Conservation (phyloP, 768 basidiomycete genomes). For the Coprinopsis marcescibilis region DNA sequence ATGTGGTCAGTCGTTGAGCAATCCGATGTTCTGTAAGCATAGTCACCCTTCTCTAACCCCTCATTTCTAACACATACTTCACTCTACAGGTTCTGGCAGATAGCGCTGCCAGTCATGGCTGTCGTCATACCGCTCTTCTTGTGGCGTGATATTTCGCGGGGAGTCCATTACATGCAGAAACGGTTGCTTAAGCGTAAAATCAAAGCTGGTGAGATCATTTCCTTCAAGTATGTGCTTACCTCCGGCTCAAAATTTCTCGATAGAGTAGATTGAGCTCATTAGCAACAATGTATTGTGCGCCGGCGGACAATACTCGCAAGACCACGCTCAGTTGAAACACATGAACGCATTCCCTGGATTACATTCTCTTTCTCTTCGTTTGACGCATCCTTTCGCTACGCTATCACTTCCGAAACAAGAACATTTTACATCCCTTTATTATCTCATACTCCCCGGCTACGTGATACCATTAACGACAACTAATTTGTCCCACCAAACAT, state of each 20-base stretch:
- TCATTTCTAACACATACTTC: neutral
- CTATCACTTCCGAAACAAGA: no score
- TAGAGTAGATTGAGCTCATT: neutral
- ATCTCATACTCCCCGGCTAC: no score
- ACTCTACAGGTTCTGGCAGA: conserved; percentile 58
- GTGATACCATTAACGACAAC: no score
- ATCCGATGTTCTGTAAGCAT: conserved; percentile 42
- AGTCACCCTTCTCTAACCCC: neutral
- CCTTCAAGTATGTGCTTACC: neutral
- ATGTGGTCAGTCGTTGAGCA: conserved; percentile 46
- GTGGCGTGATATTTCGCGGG: conserved; percentile 40
- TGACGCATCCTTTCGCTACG: no score
- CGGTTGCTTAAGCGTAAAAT: conserved; percentile 24
- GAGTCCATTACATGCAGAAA: conserved; percentile 44
- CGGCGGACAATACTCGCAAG: no score
- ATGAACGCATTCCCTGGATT: no score
- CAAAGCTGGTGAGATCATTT: conserved; percentile 1
- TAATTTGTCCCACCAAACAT: no score
- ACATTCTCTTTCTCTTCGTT: no score
- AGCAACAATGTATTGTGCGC: neutral
- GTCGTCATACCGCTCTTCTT: conserved; percentile 49
- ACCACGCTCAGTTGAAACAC: no score
- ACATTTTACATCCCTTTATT: no score
- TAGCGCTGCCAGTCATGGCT: conserved; percentile 55
- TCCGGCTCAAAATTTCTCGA: neutral